Base-by-base conservation (phyloP, 257 asterid species). In the Gynochthodes officinalis region DNA sequence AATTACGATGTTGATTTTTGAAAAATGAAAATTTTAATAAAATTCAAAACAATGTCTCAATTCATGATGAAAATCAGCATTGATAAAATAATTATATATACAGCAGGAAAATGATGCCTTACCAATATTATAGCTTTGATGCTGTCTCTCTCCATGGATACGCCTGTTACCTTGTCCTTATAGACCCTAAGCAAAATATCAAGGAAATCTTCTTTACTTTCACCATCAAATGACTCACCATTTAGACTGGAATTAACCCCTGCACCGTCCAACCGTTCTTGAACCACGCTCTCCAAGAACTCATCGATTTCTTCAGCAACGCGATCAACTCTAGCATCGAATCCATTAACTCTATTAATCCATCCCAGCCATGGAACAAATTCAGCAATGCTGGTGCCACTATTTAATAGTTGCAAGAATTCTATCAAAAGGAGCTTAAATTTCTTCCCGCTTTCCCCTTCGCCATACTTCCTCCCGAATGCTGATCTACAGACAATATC, bases 121-220 rank as follows among this genome's bases (percentile, higher is more conserved):
- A 84, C 88, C 86, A 81, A 50, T 30, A 84, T 15, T 7, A 84
- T 21, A 64, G 82, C 88, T 71, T 84, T 84, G 70, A 81, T 21
- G 42, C 81, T 71, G 50, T 55, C 81, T 50, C 83, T 81, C 7
- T 74, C 80, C 25, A 84, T 48, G 13, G 77, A 15, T 3, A 50
- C 64, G 2, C 81, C 78, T 25, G 76, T 61, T 19, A 25, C 43
- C 1, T 73, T 60, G 49, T 71, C 79, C 40, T 71, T 59, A 48
- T 76, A 73, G 55, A 83, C 71, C 32, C 72, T 44, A 2, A 83
- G 66, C 60, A 81, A 44, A 69, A 84, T 71, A 39, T 78, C 84
- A 25, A 68, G 42, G 18, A 78, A 76, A 18, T 76, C 77, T 64
- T 65, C 76, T 30, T 60, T 59, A 43, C 39, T 57, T 70, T 50